Evolutionary conservation across 1,284 basidiomycete genomes (phyloP).

Genomic region (Coniferiporia sulphurascens): DNA sequence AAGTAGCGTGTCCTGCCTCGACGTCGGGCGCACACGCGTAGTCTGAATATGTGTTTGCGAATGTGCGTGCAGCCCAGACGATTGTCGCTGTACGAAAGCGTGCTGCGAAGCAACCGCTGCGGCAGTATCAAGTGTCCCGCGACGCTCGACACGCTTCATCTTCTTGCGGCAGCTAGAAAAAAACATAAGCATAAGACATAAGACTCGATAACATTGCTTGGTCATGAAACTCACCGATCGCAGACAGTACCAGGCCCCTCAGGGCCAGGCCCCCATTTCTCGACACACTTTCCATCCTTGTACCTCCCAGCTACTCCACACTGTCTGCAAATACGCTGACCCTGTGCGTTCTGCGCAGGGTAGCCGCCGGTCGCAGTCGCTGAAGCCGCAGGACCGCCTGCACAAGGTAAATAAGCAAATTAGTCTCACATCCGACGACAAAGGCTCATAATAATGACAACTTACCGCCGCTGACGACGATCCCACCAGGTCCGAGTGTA

Average conservation of each 20-base stretch:
- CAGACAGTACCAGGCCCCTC: constrained; percentile 80
- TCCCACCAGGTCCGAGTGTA: constrained; percentile 17
- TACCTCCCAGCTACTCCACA: constrained; percentile 66
- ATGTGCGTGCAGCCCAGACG: not conserved
- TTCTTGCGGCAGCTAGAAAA: constrained; percentile 66
- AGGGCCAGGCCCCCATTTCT: constrained; percentile 83
- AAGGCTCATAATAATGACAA: not conserved
- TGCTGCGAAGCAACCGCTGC: constrained; percentile 24
- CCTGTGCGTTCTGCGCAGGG: constrained; percentile 55
- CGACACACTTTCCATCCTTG: constrained; percentile 81
- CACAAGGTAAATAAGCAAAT: constrained; percentile 15
- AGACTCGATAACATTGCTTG: not conserved
- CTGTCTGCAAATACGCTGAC: constrained; percentile 70
- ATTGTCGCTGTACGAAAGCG: constrained; percentile 19
- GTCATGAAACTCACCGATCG: constrained; percentile 48
- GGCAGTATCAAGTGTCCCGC: constrained; percentile 53
- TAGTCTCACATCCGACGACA: not conserved
- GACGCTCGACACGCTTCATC: constrained; percentile 77
- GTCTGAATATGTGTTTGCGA: not conserved
- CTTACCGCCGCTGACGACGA: constrained; percentile 18
- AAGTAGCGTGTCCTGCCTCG: not conserved
- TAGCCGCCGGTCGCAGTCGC: constrained; percentile 28
- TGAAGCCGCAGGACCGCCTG: constrained; percentile 13
- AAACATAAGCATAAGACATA: not conserved
- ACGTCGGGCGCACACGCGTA: not conserved